Evolutionary conservation across 495 filamentous ascomycete genomes (phyloP), one percentile per base, ranked within the genome.

Genomic region (Penicillium canescens): DNA sequence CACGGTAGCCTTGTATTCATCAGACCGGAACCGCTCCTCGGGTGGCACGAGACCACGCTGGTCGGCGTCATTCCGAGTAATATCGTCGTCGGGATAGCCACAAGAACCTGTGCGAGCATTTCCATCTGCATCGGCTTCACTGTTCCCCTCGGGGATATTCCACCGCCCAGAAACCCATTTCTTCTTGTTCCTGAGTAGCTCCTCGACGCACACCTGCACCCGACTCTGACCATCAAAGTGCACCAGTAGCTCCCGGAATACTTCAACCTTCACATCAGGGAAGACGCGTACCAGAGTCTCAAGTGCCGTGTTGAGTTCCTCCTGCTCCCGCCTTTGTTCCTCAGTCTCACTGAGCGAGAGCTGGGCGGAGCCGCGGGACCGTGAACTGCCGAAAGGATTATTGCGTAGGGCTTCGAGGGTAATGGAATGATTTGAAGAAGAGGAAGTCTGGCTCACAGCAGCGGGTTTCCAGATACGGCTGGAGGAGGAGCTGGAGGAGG

Each of bases 171-270:
- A 82, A 14, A 91, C 87, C 81, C 85, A 90, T 55, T 84, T 75
- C 11, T 83, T 81, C 50, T 87, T 83, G 59, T 91, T 84, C 62
- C 91, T 89, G 24, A 97, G 72, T 36, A 98, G 74, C 56, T 86
- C 83, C 57, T 97, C 91, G 5, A 91, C 90, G 33, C 92, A 89
- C 36, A 98, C 81, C 38, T 93, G 84, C 2, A 97, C 70, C 60
- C 90, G 75, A 58, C 92, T 96, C 59, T 92, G 82, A 37, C 88
- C 88, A 57, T 88, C 86, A 67, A 96, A 89, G 53, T 79, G 89
- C 23, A 79, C 72, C 33, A 98, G 82, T 78, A 97, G 83, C 66
- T 96, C 92, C 11, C 94, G 85, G 60, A 98, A 92, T n/a, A 96
- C 92, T 48, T 96, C 91, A 52, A 93, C 76, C 50, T 89, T 86